Evolutionary conservation across 352 stramenopile species (phyloP).

Genomic region (Blastocystis sp.): DNA sequence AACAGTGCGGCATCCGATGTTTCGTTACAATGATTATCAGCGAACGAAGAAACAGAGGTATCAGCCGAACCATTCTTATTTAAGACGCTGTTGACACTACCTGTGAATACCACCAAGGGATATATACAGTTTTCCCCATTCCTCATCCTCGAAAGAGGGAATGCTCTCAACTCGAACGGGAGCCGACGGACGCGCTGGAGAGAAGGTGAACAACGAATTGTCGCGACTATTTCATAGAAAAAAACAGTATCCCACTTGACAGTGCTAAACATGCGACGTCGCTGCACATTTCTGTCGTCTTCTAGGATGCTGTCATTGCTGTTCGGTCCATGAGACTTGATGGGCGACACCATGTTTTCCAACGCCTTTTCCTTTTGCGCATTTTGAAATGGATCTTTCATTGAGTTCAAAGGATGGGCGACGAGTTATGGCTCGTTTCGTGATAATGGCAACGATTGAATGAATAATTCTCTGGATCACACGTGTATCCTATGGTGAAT

Average conservation of each 20-base stretch:
- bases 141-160: not conserved
- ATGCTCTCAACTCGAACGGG: too few species aligned
- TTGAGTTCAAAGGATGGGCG: not conserved
- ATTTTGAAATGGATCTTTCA: constrained; percentile 37
- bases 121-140: not conserved
- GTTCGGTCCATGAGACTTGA: not conserved
- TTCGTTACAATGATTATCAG: too few species aligned
- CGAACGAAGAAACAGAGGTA: not conserved
- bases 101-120: not conserved
- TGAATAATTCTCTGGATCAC: not conserved
- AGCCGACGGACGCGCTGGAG: too few species aligned
- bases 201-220: too few species aligned
- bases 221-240: too few species aligned
- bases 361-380: constrained; percentile 30
- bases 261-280: too few species aligned
- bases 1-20: not conserved
- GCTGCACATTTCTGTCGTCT: not conserved
- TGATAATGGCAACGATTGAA: not conserved
- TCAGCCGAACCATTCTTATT: not conserved
- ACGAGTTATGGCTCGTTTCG: too few species aligned
- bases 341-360: constrained; percentile 35
- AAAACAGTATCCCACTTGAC: too few species aligned
- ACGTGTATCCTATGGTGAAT: not conserved
- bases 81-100: not conserved
- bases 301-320: not conserved